Base-by-base conservation (phyloP, 192 early-diverging fungal species). In the Linderina pennispora region DNA sequence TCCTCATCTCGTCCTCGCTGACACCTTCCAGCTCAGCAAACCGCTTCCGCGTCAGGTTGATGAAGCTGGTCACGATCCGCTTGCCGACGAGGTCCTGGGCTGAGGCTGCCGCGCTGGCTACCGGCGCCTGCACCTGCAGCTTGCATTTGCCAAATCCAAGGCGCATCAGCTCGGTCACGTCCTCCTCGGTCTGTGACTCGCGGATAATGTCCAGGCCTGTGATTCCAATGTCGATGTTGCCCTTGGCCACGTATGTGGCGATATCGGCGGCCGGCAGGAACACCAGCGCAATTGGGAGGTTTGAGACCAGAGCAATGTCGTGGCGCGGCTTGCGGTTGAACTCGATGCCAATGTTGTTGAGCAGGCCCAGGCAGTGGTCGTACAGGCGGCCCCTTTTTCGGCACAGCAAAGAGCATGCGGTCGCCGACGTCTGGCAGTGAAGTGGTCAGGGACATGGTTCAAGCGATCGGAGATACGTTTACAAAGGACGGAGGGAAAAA, bases 361-460 rank as follows among this genome's bases (percentile, higher is more conserved):
- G 79, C 23, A 99, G 67, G 5, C 80, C 72, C 9, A 94, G 62
- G 36, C 86, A 89, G 44, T 92, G 80, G 58, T 94, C 90, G 73
- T 94, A 84, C 26, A 99, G 85, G 24, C 96, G 86, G 23, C 96
- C 96, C n/a, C 74, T 99, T 99, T 67, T 99, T 99, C 36, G 96
- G 96, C 40, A 99, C 81, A n/a, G 89, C 94, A 52, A 98, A 94
- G 28, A 96, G 75, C 35, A 98, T 77, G 40, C 86, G 80, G 59
- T 87, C 80, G 4, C 57, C 53, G 1, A 58, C 59, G 28, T 73
- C 69, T 0, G 69, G 69, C 9, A 73, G 45, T 23, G 62, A 55
- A 2, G 69, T 26, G 40, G 58, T 63, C 31, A 70, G 46, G 34
- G 47, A 63, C n/a, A n/a, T n/a, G n/a, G n/a, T n/a, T n/a, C n/a